These are phyloP conservation scores for Scorias spongiosa DNA, from an alignment of 2,329 filamentous ascomycete genomes.

Conservation along the genomic window DNA sequence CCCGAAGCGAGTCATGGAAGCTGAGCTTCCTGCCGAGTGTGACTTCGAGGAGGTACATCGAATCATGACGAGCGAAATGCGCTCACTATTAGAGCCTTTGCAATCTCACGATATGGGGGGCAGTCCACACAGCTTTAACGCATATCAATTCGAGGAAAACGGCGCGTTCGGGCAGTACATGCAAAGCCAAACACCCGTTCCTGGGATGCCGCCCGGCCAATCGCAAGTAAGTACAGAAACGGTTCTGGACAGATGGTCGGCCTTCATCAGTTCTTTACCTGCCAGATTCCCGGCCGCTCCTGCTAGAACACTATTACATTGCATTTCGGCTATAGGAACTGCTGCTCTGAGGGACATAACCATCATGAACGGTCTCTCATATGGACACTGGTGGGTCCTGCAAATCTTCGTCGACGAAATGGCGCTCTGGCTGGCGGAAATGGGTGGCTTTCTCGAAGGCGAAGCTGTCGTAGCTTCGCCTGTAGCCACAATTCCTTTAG, in stretches of 20 bases:
- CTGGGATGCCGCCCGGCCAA: slow-evolving; percentile 9
- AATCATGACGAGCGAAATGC: slow-evolving; percentile 45
- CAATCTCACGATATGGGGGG: slow-evolving; percentile 26
- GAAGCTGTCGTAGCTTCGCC: slow-evolving; percentile 1
- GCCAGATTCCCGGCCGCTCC: slow-evolving; percentile 58
- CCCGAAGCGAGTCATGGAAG: slow-evolving; percentile 40
- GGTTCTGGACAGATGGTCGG: slow-evolving; percentile 64
- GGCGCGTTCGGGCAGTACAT: slow-evolving; percentile 26
- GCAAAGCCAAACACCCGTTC: slow-evolving; percentile 13
- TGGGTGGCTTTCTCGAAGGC: slow-evolving; percentile 67
- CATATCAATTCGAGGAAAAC: slow-evolving; percentile 25
- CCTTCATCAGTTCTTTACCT: slow-evolving; percentile 54
- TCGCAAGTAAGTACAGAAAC: slow-evolving; percentile 37
- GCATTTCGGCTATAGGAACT: slow-evolving; percentile 59
- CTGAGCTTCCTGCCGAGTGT: slow-evolving; percentile 36
- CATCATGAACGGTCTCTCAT: slow-evolving; percentile 61
- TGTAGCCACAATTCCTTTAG: not conserved
- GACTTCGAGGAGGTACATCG: slow-evolving; percentile 41
- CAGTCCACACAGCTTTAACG: slow-evolving; percentile 24
- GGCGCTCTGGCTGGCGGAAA: slow-evolving; percentile 75
- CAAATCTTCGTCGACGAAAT: slow-evolving; percentile 95
- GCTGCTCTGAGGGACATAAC: slow-evolving; percentile 70
- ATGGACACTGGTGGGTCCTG: slow-evolving; percentile 87
- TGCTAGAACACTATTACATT: slow-evolving; percentile 58
- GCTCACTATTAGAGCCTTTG: slow-evolving; percentile 53